Percentiles rank a stretch among this genome's conserved stretches.
These are phyloP conservation scores for Monotropa hypopitys DNA, from an alignment of 179 eudicot species.

Conservation along the genomic window DNA sequence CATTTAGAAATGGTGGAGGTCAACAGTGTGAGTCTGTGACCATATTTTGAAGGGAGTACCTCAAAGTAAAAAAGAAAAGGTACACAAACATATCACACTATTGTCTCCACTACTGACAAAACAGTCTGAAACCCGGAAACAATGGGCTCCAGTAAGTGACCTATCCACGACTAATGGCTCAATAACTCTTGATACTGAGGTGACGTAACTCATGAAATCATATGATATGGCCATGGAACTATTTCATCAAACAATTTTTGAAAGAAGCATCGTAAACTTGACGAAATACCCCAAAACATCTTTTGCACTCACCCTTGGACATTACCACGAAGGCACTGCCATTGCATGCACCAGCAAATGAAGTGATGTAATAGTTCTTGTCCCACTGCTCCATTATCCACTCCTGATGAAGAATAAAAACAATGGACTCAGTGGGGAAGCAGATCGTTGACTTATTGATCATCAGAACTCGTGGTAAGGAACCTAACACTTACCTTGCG, in stretches of 20 bases:
- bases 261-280: not conserved
- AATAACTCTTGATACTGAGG: not conserved
- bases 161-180: not conserved
- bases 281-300: not conserved
- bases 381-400: slow-evolving; percentile 71
- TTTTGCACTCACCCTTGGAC: slow-evolving; percentile 43
- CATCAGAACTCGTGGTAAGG: not conserved
- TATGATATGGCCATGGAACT: not conserved
- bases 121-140: not conserved
- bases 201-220: not conserved
- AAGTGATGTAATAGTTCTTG: slow-evolving; percentile 38
- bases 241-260: not conserved
- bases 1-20: not conserved
- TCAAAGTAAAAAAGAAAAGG: not conserved
- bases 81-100: not conserved
- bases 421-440: not conserved
- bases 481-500: slow-evolving; percentile 29
- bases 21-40: not conserved
- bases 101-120: not conserved
- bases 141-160: not conserved
- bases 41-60: not conserved
- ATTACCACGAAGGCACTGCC: slow-evolving; percentile 47
- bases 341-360: slow-evolving; percentile 40
- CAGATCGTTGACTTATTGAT: not conserved
- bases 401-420: slow-evolving; percentile 21